Evolutionary conservation across 2,329 filamentous ascomycete genomes (phyloP).

Genomic region (Cladosporium sp.): DNA sequence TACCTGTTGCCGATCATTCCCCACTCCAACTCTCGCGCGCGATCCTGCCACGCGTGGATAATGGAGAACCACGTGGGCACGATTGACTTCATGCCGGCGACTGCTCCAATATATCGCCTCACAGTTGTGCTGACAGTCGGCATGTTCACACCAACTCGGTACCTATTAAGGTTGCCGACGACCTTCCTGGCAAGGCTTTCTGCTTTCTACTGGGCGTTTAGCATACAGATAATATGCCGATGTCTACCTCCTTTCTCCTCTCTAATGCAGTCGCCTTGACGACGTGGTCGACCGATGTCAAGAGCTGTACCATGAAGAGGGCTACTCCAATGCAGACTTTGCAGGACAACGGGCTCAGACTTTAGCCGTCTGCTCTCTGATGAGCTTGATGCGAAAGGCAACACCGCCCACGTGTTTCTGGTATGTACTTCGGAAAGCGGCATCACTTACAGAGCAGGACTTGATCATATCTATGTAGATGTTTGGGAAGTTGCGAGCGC

Average conservation of each 20-base stretch:
- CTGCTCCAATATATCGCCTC: neutral
- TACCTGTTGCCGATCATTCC: neutral
- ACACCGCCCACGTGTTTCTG: neutral
- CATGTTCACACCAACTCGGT: neutral
- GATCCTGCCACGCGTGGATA: neutral
- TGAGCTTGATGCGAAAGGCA: neutral
- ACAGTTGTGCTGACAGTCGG: neutral
- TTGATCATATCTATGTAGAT: neutral
- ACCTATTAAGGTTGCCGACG: neutral
- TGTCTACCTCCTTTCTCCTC: neutral
- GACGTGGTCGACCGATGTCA: neutral
- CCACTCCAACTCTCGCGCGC: neutral
- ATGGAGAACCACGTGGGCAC: neutral
- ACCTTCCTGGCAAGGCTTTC: neutral
- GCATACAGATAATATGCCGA: neutral
- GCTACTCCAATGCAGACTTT: neutral
- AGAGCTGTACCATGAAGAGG: neutral
- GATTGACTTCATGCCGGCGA: neutral
- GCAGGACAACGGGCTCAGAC: neutral
- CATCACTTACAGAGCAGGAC: neutral
- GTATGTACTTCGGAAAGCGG: neutral
- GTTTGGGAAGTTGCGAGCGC: neutral
- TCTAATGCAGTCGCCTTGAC: neutral
- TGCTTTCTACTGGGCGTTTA: neutral
- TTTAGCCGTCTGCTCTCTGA: neutral